phyloP scores from a whole-genome alignment of 225 moss, liverwort and hornwort species.

The Takakia lepidozioides region DNA sequence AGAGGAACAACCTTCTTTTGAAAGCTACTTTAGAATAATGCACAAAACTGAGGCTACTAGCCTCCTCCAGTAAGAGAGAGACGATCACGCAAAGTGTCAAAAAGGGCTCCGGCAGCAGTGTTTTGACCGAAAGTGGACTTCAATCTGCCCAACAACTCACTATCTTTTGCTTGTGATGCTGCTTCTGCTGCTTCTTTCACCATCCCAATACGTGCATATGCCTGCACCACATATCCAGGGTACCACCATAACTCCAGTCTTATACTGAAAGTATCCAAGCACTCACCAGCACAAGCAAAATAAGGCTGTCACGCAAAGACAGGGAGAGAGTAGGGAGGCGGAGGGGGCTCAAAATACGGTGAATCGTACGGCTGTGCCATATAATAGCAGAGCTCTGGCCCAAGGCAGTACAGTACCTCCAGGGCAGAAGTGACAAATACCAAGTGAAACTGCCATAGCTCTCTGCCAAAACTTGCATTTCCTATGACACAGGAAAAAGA shows the following conservation, averaged over 20 bases:
- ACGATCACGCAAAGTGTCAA: constrained; percentile 86
- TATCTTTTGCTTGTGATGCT: constrained; percentile 94
- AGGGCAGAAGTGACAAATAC: too few relatives aligned
- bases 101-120: constrained; percentile 82
- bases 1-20: too few relatives aligned
- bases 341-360: too few relatives aligned
- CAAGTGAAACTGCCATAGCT: background rate
- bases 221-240: constrained; percentile 27
- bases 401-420: too few relatives aligned
- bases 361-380: too few relatives aligned
- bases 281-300: too few relatives aligned
- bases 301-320: too few relatives aligned
- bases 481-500: background rate
- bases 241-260: background rate
- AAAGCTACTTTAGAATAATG: too few relatives aligned
- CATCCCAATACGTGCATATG: constrained; percentile 94
- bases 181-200: constrained; percentile 92
- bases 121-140: constrained; percentile 90
- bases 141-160: constrained; percentile 85
- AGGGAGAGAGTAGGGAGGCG: too few relatives aligned
- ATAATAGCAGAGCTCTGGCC: too few relatives aligned
- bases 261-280: background rate
- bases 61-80: constrained; percentile 60
- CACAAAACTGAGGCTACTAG: too few relatives aligned
- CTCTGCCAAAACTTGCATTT: background rate